phyloP scores from a whole-genome alignment of 768 basidiomycete species.

The Suillus lakei region DNA sequence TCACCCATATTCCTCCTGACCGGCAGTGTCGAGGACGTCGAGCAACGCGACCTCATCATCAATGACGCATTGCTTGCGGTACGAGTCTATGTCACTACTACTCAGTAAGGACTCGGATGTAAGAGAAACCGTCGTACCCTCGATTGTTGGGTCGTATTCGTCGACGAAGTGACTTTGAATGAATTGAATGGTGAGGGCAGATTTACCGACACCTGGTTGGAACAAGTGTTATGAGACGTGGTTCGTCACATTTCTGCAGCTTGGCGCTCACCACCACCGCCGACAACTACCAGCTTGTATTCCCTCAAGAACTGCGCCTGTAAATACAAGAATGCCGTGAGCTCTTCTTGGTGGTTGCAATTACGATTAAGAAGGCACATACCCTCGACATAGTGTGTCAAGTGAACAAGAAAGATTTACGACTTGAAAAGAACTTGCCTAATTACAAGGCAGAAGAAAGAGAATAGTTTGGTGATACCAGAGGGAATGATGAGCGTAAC shows the following conservation, averaged over 20 bases:
- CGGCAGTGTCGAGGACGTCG: slow-evolving; percentile 96
- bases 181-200: slow-evolving; percentile 96
- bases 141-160: slow-evolving; percentile 95
- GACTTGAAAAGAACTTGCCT: background rate
- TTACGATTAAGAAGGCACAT: background rate
- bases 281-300: slow-evolving; percentile 98
- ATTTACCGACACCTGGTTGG: slow-evolving; percentile 64
- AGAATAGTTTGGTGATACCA: slow-evolving; percentile 1
- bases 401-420: slow-evolving; percentile 5
- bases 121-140: slow-evolving; percentile 50
- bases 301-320: slow-evolving; percentile 92
- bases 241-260: slow-evolving; percentile 14
- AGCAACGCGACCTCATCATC: slow-evolving; percentile 98
- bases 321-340: slow-evolving; percentile 11
- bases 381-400: slow-evolving; percentile 37
- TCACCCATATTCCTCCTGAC: slow-evolving; percentile 97
- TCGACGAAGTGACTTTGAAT: slow-evolving; percentile 95
- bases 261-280: slow-evolving; percentile 82
- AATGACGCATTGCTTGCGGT: slow-evolving; percentile 95
- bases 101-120: slow-evolving; percentile 1
- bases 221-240: background rate
- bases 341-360: background rate
- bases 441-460: slow-evolving; percentile 1
- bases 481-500: slow-evolving; percentile 11
- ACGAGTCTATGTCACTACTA: slow-evolving; percentile 72